A percentile compares a stretch with the other conserved stretches of the same genome.
Evolutionary conservation across 202 grass and related monocot species (phyloP).

Genomic region (Brachypodium distachyon): DNA sequence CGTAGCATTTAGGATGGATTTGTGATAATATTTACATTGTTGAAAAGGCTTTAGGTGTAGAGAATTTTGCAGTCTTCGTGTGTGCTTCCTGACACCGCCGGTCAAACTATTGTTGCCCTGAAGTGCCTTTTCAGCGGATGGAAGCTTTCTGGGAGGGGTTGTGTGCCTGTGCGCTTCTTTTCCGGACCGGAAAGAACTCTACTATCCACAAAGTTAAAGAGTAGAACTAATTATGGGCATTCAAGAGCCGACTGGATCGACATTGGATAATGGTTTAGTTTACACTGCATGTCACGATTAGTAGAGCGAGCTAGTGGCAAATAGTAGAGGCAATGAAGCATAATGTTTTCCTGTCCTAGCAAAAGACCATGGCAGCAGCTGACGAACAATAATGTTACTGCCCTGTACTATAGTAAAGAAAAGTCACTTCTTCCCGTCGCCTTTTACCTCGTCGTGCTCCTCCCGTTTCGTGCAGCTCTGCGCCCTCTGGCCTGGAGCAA

Average conservation of each 20-base stretch:
- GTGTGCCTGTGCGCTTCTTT: neutral
- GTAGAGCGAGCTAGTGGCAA: no score
- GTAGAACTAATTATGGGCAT: neutral
- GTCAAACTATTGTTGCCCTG: constrained; percentile 21
- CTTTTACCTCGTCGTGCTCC: neutral
- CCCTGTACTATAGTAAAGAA: neutral
- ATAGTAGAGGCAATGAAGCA: no score
- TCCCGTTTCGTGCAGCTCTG: neutral
- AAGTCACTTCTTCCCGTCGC: neutral
- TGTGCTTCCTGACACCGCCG: neutral
- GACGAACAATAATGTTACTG: neutral
- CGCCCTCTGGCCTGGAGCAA: neutral
- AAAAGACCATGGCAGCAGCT: neutral
- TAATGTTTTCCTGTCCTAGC: no score
- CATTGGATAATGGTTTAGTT: neutral
- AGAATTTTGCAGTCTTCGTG: neutral
- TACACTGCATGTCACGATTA: neutral
- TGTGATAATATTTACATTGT: neutral
- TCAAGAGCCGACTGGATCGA: neutral
- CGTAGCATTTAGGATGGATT: neutral
- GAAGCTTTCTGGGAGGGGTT: neutral
- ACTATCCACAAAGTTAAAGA: neutral
- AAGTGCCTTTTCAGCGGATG: neutral
- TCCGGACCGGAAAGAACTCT: neutral
- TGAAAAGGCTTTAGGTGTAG: neutral